Conservation (phyloP, 2,329 filamentous ascomycete species). For the Fusarium sp. region DNA sequence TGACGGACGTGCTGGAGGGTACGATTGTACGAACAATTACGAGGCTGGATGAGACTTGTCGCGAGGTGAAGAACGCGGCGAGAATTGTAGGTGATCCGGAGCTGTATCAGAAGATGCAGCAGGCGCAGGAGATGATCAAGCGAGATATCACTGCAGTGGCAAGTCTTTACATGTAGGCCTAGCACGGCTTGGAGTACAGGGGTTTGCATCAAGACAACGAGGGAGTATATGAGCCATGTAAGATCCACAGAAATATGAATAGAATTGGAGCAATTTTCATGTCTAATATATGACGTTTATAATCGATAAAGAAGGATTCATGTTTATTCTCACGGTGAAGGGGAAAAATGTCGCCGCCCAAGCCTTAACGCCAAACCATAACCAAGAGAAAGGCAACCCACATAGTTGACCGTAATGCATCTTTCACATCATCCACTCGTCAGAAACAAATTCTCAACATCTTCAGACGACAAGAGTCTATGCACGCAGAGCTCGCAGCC, state of each 20-base stretch:
- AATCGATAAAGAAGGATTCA: conserved; percentile 16
- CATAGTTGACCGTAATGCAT: conserved; percentile 8
- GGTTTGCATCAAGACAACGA: neutral
- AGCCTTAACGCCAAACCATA: conserved; percentile 42
- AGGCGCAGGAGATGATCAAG: conserved; percentile 97
- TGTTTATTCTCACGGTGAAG: conserved; percentile 18
- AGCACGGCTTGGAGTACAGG: conserved; percentile 3
- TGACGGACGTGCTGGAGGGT: conserved; percentile 96
- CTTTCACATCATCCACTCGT: neutral
- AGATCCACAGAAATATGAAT: neutral
- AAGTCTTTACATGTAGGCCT: conserved; percentile 83
- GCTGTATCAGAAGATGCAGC: conserved; percentile 95
- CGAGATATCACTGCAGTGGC: conserved; percentile 92
- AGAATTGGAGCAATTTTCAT: conserved; percentile 1
- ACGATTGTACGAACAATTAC: conserved; percentile 97
- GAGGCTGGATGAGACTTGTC: conserved; percentile 91
- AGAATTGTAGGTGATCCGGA: conserved; percentile 94
- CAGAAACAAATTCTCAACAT: neutral
- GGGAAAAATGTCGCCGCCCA: conserved; percentile 32
- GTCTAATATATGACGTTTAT: conserved; percentile 26
- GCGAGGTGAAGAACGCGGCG: conserved; percentile 97
- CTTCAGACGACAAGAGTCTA: conserved; percentile 42
- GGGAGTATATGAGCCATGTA: neutral
- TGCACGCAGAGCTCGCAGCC: conserved; percentile 66
- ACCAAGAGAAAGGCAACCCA: conserved; percentile 28